phyloP scores from a whole-genome alignment of 2,329 filamentous ascomycete species.

The Fusarium fracticaudum region DNA sequence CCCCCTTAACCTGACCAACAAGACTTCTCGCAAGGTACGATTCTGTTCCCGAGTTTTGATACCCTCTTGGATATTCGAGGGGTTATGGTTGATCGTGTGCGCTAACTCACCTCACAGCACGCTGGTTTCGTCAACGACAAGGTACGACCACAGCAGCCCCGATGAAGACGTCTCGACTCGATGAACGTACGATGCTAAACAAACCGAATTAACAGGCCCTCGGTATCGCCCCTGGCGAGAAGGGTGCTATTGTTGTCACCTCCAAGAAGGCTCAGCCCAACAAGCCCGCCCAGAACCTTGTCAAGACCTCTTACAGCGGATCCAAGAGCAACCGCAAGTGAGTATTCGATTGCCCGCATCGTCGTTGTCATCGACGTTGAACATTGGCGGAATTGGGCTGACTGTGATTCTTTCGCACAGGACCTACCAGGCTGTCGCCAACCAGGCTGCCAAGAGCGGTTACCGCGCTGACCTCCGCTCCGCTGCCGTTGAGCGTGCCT shows the following conservation, averaged over 20 bases:
- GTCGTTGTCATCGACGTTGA: background rate
- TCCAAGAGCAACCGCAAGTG: constrained; percentile 79
- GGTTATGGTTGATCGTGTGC: constrained; percentile 3
- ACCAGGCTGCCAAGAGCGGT: constrained; percentile 80
- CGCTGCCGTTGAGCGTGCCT: constrained; percentile 85
- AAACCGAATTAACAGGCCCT: constrained; percentile 70
- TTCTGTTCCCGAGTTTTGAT: background rate
- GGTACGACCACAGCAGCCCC: constrained; percentile 61
- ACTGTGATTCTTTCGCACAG: constrained; percentile 55
- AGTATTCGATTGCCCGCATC: constrained; percentile 32
- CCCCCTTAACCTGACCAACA: constrained; percentile 92
- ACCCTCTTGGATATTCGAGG: background rate
- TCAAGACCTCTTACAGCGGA: constrained; percentile 74
- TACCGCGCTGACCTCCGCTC: constrained; percentile 85
- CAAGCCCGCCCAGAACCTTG: constrained; percentile 75
- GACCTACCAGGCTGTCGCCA: constrained; percentile 90
- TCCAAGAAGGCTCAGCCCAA: constrained; percentile 83
- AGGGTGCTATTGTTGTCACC: constrained; percentile 81
- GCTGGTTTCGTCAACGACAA: constrained; percentile 94
- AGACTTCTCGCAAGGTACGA: constrained; percentile 86
- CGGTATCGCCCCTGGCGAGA: constrained; percentile 78
- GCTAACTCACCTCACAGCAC: constrained; percentile 68
- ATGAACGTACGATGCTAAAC: constrained; percentile 35
- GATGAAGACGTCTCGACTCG: constrained; percentile 17
- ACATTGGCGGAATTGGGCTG: constrained; percentile 1